phyloP scores from a whole-genome alignment of 345 rosid species.

The Noccaea bulbosa region DNA sequence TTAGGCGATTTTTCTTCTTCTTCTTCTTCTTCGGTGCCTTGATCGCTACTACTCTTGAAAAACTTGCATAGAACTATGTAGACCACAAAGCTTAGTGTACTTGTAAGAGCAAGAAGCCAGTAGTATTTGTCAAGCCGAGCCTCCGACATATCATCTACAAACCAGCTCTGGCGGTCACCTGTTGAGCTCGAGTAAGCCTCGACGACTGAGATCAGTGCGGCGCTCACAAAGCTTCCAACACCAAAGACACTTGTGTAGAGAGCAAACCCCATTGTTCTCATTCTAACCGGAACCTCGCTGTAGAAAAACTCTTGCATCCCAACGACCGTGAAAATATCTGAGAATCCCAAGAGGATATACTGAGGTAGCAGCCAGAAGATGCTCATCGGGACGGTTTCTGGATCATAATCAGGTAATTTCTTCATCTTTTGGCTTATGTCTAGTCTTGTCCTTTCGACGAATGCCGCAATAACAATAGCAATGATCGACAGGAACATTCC shows the following conservation, averaged over 20 bases:
- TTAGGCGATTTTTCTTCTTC: constrained; percentile 22
- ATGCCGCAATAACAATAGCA: constrained; percentile 83
- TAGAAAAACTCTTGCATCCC: constrained; percentile 99
- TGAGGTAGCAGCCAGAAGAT: constrained; percentile 91
- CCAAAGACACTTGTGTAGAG: constrained; percentile 91
- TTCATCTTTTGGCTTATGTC: constrained; percentile 45
- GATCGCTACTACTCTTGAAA: constrained; percentile 52
- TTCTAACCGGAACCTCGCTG: constrained; percentile 75
- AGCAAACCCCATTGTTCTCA: constrained; percentile 96
- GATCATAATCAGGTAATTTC: constrained; percentile 43
- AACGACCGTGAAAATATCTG: constrained; percentile 92
- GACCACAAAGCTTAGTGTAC: constrained; percentile 60
- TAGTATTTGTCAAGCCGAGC: constrained; percentile 76
- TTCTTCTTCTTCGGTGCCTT: constrained; percentile 41
- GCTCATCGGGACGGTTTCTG: constrained; percentile 52
- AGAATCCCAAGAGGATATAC: constrained; percentile 77
- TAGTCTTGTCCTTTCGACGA: constrained; percentile 72
- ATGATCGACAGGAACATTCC: constrained; percentile 84
- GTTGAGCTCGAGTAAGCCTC: constrained; percentile 54
- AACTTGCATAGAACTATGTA: constrained; percentile 63
- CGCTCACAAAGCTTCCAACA: constrained; percentile 87
- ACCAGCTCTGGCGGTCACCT: constrained; percentile 66
- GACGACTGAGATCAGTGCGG: constrained; percentile 58
- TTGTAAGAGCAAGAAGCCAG: constrained; percentile 70
- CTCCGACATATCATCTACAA: constrained; percentile 81